phyloP scores from a whole-genome alignment of 1,284 basidiomycete species.

The Pholiota adiposa region DNA sequence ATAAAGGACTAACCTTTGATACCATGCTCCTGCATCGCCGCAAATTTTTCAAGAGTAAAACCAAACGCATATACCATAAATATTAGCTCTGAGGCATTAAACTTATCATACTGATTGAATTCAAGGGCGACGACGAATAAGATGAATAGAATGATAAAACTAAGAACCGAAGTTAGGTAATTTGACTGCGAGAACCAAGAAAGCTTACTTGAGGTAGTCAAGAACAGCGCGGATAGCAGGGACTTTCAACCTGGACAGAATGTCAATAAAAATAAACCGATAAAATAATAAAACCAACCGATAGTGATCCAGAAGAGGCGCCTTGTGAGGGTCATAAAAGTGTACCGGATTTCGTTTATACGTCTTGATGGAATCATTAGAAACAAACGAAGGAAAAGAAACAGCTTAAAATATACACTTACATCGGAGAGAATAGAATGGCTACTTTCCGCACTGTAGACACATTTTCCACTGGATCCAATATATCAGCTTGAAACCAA shows the following conservation, averaged over 20 bases:
- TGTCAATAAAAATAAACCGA: neutral
- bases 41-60: constrained; percentile 90
- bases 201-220: constrained; percentile 78
- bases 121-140: constrained; percentile 87
- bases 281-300: constrained; percentile 51
- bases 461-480: constrained; percentile 73
- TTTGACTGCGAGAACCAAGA: constrained; percentile 6
- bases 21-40: constrained; percentile 94
- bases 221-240: constrained; percentile 88
- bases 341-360: constrained; percentile 93
- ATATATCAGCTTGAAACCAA: constrained; percentile 2
- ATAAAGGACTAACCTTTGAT: constrained; percentile 60
- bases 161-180: constrained; percentile 53
- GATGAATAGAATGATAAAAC: constrained; percentile 84
- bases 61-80: constrained; percentile 89
- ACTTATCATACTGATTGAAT: constrained; percentile 57
- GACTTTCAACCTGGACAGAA: constrained; percentile 78
- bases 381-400: neutral
- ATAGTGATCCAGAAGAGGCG: constrained; percentile 92
- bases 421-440: constrained; percentile 89
- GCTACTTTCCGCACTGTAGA: constrained; percentile 86
- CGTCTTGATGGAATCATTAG: constrained; percentile 56
- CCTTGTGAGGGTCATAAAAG: constrained; percentile 93
- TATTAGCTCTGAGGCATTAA: constrained; percentile 68
- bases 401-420: constrained; percentile 28